A percentile compares a stretch with the other conserved stretches of the same genome.
Evolutionary conservation across 148 eudicot species (phyloP).

Genomic region (Chenopodium formosanum): DNA sequence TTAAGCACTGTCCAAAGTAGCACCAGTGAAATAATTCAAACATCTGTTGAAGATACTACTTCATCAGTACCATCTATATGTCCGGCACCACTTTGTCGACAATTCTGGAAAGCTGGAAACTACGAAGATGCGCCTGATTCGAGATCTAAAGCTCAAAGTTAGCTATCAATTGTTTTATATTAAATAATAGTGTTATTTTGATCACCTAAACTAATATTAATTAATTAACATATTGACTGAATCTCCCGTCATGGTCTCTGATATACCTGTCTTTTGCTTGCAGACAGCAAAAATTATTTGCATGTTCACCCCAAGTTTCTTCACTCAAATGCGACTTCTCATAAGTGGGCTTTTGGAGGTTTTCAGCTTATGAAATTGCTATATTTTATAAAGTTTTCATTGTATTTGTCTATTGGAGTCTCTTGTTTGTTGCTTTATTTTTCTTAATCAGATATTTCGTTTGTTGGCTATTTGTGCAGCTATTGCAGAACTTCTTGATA

Average conservation of each 20-base stretch:
- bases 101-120: conserved; percentile 92
- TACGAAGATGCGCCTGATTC: conserved; percentile 49
- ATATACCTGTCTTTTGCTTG: conserved; percentile 12
- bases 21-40: conserved; percentile 39
- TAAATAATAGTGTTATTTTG: not conserved
- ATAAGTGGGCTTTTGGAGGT: conserved; percentile 99
- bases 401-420: conserved; percentile 10
- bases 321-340: conserved; percentile 95
- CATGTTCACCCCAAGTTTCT: conserved; percentile 87
- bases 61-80: conserved; percentile 50
- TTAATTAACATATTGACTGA: not conserved
- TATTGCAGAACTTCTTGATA: conserved; percentile 90
- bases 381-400: not conserved
- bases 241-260: not conserved
- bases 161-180: conserved; percentile 11
- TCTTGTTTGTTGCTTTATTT: conserved; percentile 3
- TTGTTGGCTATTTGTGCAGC: conserved; percentile 48
- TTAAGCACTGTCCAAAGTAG: conserved; percentile 38
- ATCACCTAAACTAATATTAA: too few species aligned
- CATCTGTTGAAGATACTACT: conserved; percentile 46
- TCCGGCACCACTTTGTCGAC: conserved; percentile 87
- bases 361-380: not conserved
- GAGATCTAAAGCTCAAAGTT: conserved; percentile 56
- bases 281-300: conserved; percentile 57
- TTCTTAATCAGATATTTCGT: conserved; percentile 8